A percentile compares a stretch with the other conserved stretches of the same genome.
Conservation (phyloP, 495 filamentous ascomycete species). For the Xylaria curta region DNA sequence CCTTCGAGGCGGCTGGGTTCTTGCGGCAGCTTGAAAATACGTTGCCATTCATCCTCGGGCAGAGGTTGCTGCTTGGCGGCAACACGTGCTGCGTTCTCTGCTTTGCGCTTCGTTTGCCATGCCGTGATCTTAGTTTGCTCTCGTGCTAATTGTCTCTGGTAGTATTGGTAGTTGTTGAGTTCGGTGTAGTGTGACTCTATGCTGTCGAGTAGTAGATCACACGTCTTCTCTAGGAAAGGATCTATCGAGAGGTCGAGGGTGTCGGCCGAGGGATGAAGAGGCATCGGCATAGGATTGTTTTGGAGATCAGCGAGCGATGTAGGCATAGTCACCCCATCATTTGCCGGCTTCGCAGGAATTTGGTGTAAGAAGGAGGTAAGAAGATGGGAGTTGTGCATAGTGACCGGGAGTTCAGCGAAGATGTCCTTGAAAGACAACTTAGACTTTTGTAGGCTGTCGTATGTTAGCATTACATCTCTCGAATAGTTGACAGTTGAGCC, state of each 20-base stretch:
- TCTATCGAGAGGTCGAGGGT: slow-evolving; percentile 91
- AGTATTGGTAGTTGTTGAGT: slow-evolving; percentile 98
- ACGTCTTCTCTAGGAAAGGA: slow-evolving; percentile 98
- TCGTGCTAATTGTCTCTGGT: slow-evolving; percentile 91
- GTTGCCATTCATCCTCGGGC: slow-evolving; percentile 97
- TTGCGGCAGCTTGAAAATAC: slow-evolving; percentile 93
- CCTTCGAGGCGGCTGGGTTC: slow-evolving; percentile 92
- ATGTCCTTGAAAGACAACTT: slow-evolving; percentile 94
- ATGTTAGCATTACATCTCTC: slow-evolving; percentile 40
- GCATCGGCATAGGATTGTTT: slow-evolving; percentile 58
- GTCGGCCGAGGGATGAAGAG: slow-evolving; percentile 86
- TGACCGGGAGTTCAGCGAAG: slow-evolving; percentile 87
- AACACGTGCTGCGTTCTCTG: slow-evolving; percentile 84
- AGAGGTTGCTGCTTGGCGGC: slow-evolving; percentile 87
- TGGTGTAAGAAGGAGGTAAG: slow-evolving; percentile 95
- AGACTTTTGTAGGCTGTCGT: slow-evolving; percentile 80
- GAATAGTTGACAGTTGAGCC: slow-evolving; percentile 32
- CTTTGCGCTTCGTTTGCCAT: slow-evolving; percentile 95
- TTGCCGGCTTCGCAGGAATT: slow-evolving; percentile 63
- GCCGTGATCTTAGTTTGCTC: slow-evolving; percentile 95
- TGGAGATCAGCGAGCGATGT: slow-evolving; percentile 76
- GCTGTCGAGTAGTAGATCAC: slow-evolving; percentile 91
- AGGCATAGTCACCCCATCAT: slow-evolving; percentile 70
- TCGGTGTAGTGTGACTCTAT: slow-evolving; percentile 98
- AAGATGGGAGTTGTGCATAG: slow-evolving; percentile 96